Evolutionary conservation across 345 rosid species (phyloP).

Genomic region (Rhizophora apiculata): DNA sequence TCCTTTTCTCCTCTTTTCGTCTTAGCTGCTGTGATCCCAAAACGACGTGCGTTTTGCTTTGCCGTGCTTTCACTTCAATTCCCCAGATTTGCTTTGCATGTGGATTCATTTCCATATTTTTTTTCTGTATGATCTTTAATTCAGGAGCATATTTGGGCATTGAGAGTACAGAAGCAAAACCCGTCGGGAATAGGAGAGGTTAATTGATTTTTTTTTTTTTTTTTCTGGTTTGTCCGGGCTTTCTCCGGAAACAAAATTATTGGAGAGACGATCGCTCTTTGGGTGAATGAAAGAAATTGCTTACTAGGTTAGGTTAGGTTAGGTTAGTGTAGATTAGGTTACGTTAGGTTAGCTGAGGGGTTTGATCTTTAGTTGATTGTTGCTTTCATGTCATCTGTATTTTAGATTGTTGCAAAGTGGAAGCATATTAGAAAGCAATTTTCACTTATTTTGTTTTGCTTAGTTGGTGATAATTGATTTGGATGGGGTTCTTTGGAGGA

Average conservation of each 20-base stretch:
- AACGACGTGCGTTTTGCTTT: neutral
- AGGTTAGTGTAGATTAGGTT: too few relatives aligned
- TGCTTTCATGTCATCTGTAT: neutral
- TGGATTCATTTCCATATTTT: neutral
- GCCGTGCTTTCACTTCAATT: too few relatives aligned
- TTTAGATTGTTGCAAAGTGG: neutral
- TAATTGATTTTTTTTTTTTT: neutral
- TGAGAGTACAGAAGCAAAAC: constrained; percentile 2
- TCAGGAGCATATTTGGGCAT: neutral
- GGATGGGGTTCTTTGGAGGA: neutral
- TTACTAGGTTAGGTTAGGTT: neutral
- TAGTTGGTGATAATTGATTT: neutral
- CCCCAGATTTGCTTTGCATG: neutral
- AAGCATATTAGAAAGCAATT: neutral
- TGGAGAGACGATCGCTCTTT: neutral
- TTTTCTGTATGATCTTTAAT: constrained; percentile 1
- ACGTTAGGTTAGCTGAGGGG: neutral
- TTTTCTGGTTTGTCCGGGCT: neutral
- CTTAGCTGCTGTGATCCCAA: constrained; percentile 11
- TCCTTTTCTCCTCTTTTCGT: neutral
- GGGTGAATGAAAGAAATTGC: neutral
- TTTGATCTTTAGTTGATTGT: neutral
- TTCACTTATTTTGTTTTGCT: neutral
- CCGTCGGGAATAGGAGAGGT: neutral
- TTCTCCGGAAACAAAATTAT: neutral